Evolutionary conservation across 2,329 filamentous ascomycete species (phyloP).

Genomic region (Hypoxylon sp.): DNA sequence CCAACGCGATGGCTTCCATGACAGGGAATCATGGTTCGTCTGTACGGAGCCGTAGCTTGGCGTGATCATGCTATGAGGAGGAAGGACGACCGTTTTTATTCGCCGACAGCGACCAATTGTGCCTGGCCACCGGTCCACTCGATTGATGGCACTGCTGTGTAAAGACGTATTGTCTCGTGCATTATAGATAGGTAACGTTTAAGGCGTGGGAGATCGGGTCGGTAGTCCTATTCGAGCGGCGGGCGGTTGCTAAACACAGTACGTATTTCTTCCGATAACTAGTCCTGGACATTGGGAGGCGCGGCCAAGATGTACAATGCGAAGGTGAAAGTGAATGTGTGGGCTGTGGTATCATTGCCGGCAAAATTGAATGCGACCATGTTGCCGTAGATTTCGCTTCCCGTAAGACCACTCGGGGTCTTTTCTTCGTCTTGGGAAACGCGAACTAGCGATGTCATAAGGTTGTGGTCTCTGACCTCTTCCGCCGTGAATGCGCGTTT

Average conservation of each 20-base stretch:
- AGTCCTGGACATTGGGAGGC: constrained; percentile 55
- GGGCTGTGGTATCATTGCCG: constrained; percentile 60
- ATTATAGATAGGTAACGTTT: constrained; percentile 52
- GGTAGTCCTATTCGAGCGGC: constrained; percentile 21
- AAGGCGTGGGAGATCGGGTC: constrained; percentile 50
- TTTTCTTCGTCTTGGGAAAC: constrained; percentile 40
- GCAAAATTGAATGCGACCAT: constrained; percentile 47
- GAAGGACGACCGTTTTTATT: constrained; percentile 25
- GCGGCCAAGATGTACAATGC: constrained; percentile 54
- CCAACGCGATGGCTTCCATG: constrained; percentile 36
- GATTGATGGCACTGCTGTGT: constrained; percentile 44
- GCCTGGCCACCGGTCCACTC: constrained; percentile 39
- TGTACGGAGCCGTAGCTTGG: constrained; percentile 36
- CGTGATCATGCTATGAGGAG: constrained; percentile 27
- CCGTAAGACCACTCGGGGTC: constrained; percentile 44
- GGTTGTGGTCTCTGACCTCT: constrained; percentile 17
- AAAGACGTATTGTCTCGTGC: constrained; percentile 55
- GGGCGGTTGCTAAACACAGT: constrained; percentile 18
- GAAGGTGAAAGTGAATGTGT: constrained; percentile 54
- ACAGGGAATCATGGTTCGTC: constrained; percentile 34
- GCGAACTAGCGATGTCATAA: constrained; percentile 34
- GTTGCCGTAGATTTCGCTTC: constrained; percentile 52
- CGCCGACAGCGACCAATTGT: constrained; percentile 29
- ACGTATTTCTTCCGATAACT: constrained; percentile 53
- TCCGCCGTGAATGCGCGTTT: constrained; percentile 35